Percentiles rank a stretch among this genome's conserved stretches.
Evolutionary conservation across 192 early-diverging fungal genomes (phyloP).

Genomic region (Rhizoclosmatium globosum): DNA sequence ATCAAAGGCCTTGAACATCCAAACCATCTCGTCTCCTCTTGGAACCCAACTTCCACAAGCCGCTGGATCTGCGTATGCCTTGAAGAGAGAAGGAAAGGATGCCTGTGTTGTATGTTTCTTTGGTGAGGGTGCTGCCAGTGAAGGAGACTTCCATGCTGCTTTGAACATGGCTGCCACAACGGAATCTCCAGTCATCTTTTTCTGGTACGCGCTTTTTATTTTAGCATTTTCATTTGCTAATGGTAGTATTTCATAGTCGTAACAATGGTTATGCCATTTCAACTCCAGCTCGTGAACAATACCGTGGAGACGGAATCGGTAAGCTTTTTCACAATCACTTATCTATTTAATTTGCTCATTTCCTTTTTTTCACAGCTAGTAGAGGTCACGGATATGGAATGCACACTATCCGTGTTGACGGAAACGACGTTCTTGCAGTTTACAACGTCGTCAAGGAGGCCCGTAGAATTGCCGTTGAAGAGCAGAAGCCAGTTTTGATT

Average conservation of each 20-base stretch:
- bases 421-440: slow-evolving; percentile 96
- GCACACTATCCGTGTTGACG: slow-evolving; percentile 95
- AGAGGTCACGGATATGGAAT: slow-evolving; percentile 98
- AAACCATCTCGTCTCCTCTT: slow-evolving; percentile 96
- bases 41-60: slow-evolving; percentile 99
- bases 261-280: slow-evolving; percentile 99
- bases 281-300: slow-evolving; percentile 94
- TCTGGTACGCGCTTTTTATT: slow-evolving; percentile 72
- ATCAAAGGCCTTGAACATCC: slow-evolving; percentile 83
- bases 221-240: not conserved
- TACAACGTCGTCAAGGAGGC: slow-evolving; percentile 91
- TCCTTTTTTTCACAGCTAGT: slow-evolving; percentile 60
- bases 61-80: slow-evolving; percentile 91
- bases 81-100: slow-evolving; percentile 82
- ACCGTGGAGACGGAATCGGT: slow-evolving; percentile 95
- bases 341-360: not conserved
- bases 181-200: slow-evolving; percentile 90
- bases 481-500: slow-evolving; percentile 89
- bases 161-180: slow-evolving; percentile 98
- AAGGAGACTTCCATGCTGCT: slow-evolving; percentile 98
- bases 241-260: slow-evolving; percentile 61
- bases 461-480: slow-evolving; percentile 79
- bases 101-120: slow-evolving; percentile 93
- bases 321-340: not conserved
- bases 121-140: slow-evolving; percentile 95